Evolutionary conservation across 148 eudicot species (phyloP).

Genomic region (Euryodendron excelsum): DNA sequence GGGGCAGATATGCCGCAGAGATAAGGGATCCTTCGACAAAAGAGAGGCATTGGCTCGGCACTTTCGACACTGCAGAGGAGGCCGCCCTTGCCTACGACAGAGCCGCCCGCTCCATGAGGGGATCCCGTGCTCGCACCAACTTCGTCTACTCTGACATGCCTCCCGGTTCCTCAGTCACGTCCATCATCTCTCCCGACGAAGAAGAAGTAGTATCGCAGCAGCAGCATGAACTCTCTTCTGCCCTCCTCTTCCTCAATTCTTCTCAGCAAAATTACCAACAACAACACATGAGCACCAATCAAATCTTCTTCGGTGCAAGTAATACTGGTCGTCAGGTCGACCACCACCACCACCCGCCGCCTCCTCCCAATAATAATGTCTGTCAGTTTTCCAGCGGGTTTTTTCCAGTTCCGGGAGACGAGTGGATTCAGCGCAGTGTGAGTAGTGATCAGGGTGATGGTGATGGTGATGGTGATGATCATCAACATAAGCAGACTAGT

Average conservation of each 20-base stretch:
- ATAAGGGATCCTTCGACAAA: conserved; percentile 39
- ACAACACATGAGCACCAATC: no score
- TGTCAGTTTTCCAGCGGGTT: background rate
- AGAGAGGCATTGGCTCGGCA: conserved; percentile 45
- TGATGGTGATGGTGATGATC: background rate
- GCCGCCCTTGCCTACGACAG: conserved; percentile 41
- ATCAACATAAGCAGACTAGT: background rate
- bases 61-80: conserved; percentile 46
- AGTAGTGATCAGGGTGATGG: background rate
- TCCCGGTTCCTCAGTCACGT: conserved; percentile 30
- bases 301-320: background rate
- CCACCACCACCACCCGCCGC: background rate
- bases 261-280: background rate
- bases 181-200: no score
- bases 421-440: conserved; percentile 9
- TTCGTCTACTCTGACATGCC: conserved; percentile 40
- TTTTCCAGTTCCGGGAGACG: conserved; percentile 12
- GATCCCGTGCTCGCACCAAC: conserved; percentile 38
- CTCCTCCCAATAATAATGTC: background rate
- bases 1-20: conserved; percentile 44
- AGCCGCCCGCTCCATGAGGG: conserved; percentile 40
- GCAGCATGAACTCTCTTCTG: background rate
- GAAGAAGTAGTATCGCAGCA: no score
- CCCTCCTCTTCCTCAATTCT: background rate
- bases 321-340: background rate